phyloP scores from a whole-genome alignment of 2,329 filamentous ascomycete genomes.

The Colletotrichum sp. region DNA sequence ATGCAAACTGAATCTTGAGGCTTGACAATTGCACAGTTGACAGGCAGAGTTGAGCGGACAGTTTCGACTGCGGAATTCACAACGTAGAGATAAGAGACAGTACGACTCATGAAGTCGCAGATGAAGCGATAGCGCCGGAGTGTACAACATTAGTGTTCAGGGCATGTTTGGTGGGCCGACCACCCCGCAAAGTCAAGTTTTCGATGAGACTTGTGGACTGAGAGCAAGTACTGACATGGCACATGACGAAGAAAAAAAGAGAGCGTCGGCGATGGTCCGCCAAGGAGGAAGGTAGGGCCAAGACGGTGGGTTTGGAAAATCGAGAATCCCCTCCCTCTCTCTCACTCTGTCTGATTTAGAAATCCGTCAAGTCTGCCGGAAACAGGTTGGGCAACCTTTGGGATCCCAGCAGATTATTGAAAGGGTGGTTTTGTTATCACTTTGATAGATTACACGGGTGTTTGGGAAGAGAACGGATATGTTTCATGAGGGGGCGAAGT shows the following conservation, averaged over 20 bases:
- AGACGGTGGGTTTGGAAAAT: background rate
- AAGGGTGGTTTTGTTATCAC: background rate
- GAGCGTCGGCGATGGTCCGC: background rate
- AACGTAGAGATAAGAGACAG: background rate
- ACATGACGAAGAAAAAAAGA: background rate
- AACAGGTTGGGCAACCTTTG: background rate
- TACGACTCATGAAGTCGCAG: background rate
- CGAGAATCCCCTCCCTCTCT: background rate
- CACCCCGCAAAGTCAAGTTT: conserved; percentile 8
- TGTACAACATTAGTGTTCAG: background rate
- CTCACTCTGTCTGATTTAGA: background rate
- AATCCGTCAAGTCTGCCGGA: background rate
- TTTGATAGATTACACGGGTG: background rate
- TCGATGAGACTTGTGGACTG: background rate
- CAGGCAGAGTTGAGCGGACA: background rate
- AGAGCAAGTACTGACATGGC: background rate
- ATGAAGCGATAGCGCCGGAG: background rate
- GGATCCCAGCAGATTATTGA: background rate
- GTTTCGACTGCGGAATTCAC: background rate
- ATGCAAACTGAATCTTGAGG: background rate
- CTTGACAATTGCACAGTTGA: background rate
- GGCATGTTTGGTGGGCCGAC: background rate
- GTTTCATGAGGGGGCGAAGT: conserved; percentile 5
- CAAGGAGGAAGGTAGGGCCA: background rate
- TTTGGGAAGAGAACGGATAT: conserved; percentile 8